These are phyloP conservation scores for Cladophialophora chaetospira DNA, from an alignment of 2,329 filamentous ascomycete species.

Conservation along the genomic window DNA sequence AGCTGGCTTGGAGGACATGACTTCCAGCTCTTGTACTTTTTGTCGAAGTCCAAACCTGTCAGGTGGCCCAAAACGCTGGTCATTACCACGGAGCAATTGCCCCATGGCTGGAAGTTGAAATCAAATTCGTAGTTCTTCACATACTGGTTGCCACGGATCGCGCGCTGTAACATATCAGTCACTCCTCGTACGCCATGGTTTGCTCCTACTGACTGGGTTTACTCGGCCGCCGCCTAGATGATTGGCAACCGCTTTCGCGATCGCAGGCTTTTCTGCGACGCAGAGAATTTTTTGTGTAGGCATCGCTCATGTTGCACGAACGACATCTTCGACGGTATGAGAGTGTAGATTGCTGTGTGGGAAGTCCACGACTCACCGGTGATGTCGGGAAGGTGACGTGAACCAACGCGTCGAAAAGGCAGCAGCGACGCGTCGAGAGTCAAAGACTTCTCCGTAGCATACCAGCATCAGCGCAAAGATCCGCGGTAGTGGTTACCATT, in stretches of 20 bases:
- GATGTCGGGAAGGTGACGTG: neutral
- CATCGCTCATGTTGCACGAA: conserved; percentile 29
- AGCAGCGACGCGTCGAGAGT: neutral
- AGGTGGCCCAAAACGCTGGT: conserved; percentile 91
- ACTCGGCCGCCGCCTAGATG: conserved; percentile 79
- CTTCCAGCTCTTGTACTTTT: conserved; percentile 75
- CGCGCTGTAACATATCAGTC: conserved; percentile 53
- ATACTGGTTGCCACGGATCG: conserved; percentile 68
- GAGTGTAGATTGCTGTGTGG: neutral
- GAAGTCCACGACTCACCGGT: no score
- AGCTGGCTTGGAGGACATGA: conserved; percentile 76
- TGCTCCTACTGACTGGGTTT: conserved; percentile 62
- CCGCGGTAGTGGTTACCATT: no score
- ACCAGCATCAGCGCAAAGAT: no score
- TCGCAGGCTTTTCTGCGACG: conserved; percentile 87
- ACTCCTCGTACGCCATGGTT: neutral
- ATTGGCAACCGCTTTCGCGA: conserved; percentile 88
- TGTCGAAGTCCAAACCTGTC: conserved; percentile 74
- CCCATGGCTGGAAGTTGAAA: conserved; percentile 84
- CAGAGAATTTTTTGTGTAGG: conserved; percentile 62
- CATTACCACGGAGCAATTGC: conserved; percentile 83
- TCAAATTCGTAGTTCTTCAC: conserved; percentile 94
- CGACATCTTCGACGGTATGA: neutral
- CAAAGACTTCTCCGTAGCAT: no score
- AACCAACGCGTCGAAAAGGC: conserved; percentile 3